These are phyloP conservation scores for Lophiostoma macrostomum DNA, from an alignment of 495 filamentous ascomycete species.

Conservation along the genomic window DNA sequence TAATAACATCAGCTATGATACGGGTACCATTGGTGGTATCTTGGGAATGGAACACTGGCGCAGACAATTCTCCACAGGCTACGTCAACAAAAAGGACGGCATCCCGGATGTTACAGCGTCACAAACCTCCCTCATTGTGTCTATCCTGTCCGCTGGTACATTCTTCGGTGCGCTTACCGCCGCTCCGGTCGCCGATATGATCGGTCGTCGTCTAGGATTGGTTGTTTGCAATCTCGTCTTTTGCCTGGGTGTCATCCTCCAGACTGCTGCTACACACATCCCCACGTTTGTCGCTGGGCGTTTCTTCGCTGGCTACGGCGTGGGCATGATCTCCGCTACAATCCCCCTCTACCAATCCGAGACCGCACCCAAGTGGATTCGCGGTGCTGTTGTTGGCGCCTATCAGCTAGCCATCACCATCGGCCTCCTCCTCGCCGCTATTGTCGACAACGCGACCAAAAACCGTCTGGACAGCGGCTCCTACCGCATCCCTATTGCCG, in stretches of 20 bases:
- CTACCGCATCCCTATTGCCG: constrained; percentile 45
- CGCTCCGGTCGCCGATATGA: constrained; percentile 62
- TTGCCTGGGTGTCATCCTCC: constrained; percentile 74
- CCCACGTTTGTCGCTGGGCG: constrained; percentile 43
- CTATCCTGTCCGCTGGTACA: constrained; percentile 83
- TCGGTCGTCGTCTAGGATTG: constrained; percentile 71
- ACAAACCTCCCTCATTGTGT: constrained; percentile 60
- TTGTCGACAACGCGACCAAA: constrained; percentile 42
- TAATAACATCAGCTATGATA: constrained; percentile 62
- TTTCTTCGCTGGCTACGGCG: constrained; percentile 45
- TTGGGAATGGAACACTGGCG: constrained; percentile 75
- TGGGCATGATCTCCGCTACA: constrained; percentile 40
- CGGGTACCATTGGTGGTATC: constrained; percentile 82
- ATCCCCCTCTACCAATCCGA: constrained; percentile 53
- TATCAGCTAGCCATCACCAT: constrained; percentile 47
- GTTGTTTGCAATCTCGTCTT: constrained; percentile 61
- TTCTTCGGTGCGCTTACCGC: constrained; percentile 81
- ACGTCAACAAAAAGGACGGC: constrained; percentile 31
- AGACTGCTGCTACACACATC: constrained; percentile 57
- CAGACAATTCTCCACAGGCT: constrained; percentile 64
- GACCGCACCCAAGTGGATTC: constrained; percentile 44
- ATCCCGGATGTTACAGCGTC: constrained; percentile 53
- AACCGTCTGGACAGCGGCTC: constrained; percentile 39
- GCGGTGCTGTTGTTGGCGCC: constrained; percentile 41
- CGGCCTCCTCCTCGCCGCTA: constrained; percentile 42